phyloP scores from a whole-genome alignment of 495 filamentous ascomycete species.

The Massariosphaeria phaeospora region DNA sequence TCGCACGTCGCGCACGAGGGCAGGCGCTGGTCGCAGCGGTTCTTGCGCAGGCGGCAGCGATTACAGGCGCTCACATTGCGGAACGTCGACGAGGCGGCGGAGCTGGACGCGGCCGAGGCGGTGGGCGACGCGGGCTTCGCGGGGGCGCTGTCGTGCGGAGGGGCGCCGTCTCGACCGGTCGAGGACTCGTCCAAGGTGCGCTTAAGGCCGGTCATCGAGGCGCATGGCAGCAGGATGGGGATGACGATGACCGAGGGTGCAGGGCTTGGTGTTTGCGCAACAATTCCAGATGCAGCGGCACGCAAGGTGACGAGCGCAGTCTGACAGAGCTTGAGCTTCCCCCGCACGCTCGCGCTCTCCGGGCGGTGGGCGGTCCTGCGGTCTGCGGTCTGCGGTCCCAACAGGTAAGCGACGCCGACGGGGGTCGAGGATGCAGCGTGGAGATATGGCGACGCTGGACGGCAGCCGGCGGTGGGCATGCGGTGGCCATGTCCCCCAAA shows the following conservation, averaged over 20 bases:
- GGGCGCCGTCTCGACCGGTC: constrained; percentile 15
- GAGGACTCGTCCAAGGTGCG: constrained; percentile 30
- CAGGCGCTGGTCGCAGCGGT: constrained; percentile 87
- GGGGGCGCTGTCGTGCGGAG: constrained; percentile 15
- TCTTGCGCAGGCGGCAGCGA: constrained; percentile 85
- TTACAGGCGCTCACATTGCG: constrained; percentile 95
- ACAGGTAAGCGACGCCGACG: neutral
- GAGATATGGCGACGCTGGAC: too few relatives aligned
- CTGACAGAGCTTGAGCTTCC: neutral
- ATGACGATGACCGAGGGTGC: neutral
- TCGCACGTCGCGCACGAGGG: constrained; percentile 86
- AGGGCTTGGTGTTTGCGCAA: neutral
- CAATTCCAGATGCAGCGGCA: neutral
- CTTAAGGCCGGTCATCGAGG: constrained; percentile 31
- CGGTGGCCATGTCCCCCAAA: too few relatives aligned
- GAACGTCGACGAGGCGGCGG: constrained; percentile 59
- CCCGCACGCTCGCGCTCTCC: too few relatives aligned
- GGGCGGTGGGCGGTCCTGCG: too few relatives aligned
- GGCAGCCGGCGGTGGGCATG: too few relatives aligned
- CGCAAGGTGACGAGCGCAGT: neutral
- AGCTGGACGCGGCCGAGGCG: constrained; percentile 13
- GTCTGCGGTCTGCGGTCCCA: too few relatives aligned
- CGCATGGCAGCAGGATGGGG: constrained; percentile 18
- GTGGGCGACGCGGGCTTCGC: constrained; percentile 27
- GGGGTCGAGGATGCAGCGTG: constrained; percentile 4